Base-by-base conservation (phyloP, 768 basidiomycete genomes). In the Kwoniella dejecticola region DNA sequence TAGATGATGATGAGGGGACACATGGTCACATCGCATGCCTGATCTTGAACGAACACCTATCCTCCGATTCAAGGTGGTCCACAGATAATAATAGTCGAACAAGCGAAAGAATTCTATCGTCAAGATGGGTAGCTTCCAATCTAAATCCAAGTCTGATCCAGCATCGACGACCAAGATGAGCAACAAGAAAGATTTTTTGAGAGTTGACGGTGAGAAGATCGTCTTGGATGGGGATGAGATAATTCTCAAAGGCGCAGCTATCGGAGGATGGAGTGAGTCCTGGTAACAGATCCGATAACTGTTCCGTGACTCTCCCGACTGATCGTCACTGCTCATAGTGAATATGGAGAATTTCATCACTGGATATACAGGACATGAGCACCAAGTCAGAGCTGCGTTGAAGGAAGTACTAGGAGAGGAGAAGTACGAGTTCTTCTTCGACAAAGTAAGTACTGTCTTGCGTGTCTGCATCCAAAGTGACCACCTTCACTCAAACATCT, bases 321-420 rank as follows among this genome's bases (percentile, higher is more conserved):
- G n/a, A n/a, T n/a, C n/a, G n/a, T n/a, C n/a, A n/a, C n/a, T n/a
- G n/a, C n/a, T n/a, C n/a, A n/a, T 24, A 59, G 57, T 90, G 86
- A 88, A 87, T 66, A 75, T 75, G 72, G 88, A 89, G 70, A 74
- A 88, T 83, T 62, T 50, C 64, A 56, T 68, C n/a, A 67, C 74
- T 83, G 87, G 87, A 11, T 90, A 86, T 75, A 88, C 89, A 62
- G 89, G 89, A 3, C 88, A 88, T 69, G 89, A 91, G 23, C 85
- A 62, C 60, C 71, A 91, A 76, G 87, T 90, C 63, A 86, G 89
- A 36, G 85, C 83, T n/a, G 86, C 86, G 1, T 81, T 92, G 21
- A 82, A 83, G 19, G 81, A 84, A 6, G 83, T 85, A 1, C 81
- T 91, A 29, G 90, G 90, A 0, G 61, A 83, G 46, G 83, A 80